Conservation (phyloP, 176 grass and related monocot genomes). For the Carex kokanica region DNA sequence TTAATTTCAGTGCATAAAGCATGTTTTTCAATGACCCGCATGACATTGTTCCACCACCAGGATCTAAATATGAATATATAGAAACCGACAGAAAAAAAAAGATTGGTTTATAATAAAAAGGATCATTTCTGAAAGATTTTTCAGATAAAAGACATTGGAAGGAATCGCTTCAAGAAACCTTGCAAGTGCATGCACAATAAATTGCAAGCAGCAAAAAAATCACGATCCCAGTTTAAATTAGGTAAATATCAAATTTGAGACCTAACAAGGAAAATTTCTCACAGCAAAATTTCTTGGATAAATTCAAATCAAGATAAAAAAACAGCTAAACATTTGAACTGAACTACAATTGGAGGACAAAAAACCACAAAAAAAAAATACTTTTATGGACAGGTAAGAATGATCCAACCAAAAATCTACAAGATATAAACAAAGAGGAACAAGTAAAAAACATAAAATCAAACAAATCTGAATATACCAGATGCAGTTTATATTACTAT, state of each 20-base stretch:
- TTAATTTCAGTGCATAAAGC: not conserved
- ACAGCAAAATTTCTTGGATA: not conserved
- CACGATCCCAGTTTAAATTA: too few species aligned
- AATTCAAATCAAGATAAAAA: not conserved
- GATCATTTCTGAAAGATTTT: not conserved
- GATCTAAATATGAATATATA: too few species aligned
- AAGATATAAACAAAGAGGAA: not conserved
- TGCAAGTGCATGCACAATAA: not conserved
- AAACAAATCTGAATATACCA: not conserved
- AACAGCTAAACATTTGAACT: not conserved
- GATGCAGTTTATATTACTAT: not conserved
- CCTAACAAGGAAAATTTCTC: too few species aligned
- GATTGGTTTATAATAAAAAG: not conserved
- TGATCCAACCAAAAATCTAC: not conserved
- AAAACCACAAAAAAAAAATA: not conserved
- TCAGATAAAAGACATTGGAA: not conserved
- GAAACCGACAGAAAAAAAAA: not conserved
- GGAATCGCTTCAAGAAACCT: not conserved
- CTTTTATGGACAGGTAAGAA: not conserved
- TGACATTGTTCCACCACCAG: too few species aligned
- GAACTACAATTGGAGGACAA: not conserved
- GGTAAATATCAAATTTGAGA: too few species aligned
- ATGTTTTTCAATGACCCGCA: not conserved
- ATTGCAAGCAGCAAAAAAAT: too few species aligned
- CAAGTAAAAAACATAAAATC: not conserved